phyloP scores from a whole-genome alignment of 2,329 filamentous ascomycete genomes.

The Phaeomoniella chlamydospora region DNA sequence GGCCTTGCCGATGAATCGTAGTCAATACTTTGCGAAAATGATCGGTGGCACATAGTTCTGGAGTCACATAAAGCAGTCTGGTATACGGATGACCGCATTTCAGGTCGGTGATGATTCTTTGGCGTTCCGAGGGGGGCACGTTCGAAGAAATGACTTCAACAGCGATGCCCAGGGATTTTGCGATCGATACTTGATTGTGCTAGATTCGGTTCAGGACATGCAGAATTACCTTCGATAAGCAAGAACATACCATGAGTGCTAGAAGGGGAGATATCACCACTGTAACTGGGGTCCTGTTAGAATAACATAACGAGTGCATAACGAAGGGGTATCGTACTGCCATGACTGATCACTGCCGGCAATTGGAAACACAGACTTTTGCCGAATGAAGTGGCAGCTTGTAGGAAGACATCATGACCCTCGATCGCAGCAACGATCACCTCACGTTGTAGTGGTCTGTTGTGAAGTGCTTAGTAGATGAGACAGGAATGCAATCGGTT shows the following conservation, averaged over 20 bases:
- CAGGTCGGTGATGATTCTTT: constrained; percentile 63
- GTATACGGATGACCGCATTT: constrained; percentile 75
- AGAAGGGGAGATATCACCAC: constrained; percentile 82
- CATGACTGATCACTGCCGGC: constrained; percentile 73
- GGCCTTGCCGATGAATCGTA: constrained; percentile 61
- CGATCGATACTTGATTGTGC: constrained; percentile 83
- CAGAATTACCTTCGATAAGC: constrained; percentile 1
- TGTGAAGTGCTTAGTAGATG: background rate
- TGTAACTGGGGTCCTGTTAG: constrained; percentile 45
- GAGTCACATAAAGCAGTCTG: constrained; percentile 81
- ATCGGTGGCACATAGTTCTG: constrained; percentile 68
- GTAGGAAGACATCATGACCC: constrained; percentile 82
- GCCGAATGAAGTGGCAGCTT: constrained; percentile 63
- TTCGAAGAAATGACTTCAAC: constrained; percentile 81
- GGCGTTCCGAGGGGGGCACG: constrained; percentile 50
- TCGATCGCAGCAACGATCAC: constrained; percentile 71
- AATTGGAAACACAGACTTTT: constrained; percentile 91
- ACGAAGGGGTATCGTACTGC: constrained; percentile 41
- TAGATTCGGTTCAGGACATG: constrained; percentile 17
- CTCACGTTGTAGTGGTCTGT: constrained; percentile 69
- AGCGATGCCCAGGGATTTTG: constrained; percentile 58
- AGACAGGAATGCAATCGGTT: background rate
- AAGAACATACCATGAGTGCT: constrained; percentile 59
- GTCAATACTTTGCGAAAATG: constrained; percentile 62
- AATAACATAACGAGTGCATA: constrained; percentile 2